phyloP scores from a whole-genome alignment of 2,329 filamentous ascomycete genomes.

The Aspergillus phoenicis region DNA sequence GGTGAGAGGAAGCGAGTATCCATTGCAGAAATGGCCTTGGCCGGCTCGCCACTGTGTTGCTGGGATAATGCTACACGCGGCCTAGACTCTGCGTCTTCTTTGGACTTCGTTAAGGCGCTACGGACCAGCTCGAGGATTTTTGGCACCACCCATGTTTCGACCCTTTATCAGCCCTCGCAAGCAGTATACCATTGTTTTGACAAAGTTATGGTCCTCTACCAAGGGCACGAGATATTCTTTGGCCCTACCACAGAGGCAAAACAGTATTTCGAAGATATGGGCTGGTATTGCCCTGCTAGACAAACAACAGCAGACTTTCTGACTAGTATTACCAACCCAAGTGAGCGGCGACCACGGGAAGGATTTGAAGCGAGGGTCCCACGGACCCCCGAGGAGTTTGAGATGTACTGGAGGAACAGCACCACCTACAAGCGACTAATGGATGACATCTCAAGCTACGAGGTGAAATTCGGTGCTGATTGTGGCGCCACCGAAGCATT shows the following conservation, averaged over 20 bases:
- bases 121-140: slow-evolving; percentile 53
- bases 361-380: no score
- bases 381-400: no score
- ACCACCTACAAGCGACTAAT: no score
- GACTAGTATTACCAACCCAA: slow-evolving; percentile 67
- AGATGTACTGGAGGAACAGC: no score
- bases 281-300: slow-evolving; percentile 67
- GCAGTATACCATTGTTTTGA: slow-evolving; percentile 66
- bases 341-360: slow-evolving; percentile 50
- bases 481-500: no score
- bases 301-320: slow-evolving; percentile 72
- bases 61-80: slow-evolving; percentile 57
- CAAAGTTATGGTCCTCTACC: slow-evolving; percentile 73
- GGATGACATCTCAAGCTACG: no score
- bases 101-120: slow-evolving; percentile 60
- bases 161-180: slow-evolving; percentile 60
- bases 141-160: slow-evolving; percentile 55
- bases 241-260: slow-evolving; percentile 64
- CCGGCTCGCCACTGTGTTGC: slow-evolving; percentile 35
- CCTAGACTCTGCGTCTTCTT: slow-evolving; percentile 58
- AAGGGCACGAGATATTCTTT: slow-evolving; percentile 77
- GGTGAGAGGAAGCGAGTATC: slow-evolving; percentile 63
- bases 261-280: slow-evolving; percentile 67
- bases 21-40: slow-evolving; percentile 40
- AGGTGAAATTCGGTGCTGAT: no score